These are phyloP conservation scores for Metschnikowia drakensbergensis DNA, from an alignment of 805 yeast genomes.

Conservation along the genomic window DNA sequence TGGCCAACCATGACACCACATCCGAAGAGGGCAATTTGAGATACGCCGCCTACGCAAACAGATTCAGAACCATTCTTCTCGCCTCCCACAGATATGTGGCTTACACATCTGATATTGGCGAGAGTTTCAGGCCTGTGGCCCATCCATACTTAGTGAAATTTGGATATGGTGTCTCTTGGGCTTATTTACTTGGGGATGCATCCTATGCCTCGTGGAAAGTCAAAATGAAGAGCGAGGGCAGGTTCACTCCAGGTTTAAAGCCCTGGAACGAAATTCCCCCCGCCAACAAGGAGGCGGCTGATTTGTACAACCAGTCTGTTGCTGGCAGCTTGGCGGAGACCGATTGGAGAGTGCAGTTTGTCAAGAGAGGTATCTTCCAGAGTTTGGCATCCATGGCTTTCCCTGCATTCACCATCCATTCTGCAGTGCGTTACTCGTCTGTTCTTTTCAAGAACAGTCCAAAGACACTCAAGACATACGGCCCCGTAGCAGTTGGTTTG, in stretches of 20 bases:
- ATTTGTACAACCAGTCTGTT: slow-evolving; percentile 23
- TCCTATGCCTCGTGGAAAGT: slow-evolving; percentile 70
- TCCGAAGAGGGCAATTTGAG: slow-evolving; percentile 40
- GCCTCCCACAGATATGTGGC: slow-evolving; percentile 83
- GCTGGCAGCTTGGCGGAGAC: slow-evolving; percentile 36
- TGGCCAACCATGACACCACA: slow-evolving; percentile 12
- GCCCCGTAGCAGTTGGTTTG: slow-evolving; percentile 77
- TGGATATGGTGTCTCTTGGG: slow-evolving; percentile 76
- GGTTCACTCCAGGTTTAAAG: slow-evolving; percentile 52
- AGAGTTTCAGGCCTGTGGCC: slow-evolving; percentile 79
- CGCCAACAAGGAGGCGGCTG: slow-evolving; percentile 35
- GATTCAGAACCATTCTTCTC: slow-evolving; percentile 62
- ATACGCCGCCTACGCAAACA: slow-evolving; percentile 79
- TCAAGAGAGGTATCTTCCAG: slow-evolving; percentile 77
- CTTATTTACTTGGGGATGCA: slow-evolving; percentile 72
- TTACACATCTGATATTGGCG: slow-evolving; percentile 83
- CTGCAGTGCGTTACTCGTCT: slow-evolving; percentile 68
- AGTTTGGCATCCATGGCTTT: slow-evolving; percentile 81
- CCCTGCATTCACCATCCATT: slow-evolving; percentile 82
- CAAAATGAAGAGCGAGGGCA: slow-evolving; percentile 61
- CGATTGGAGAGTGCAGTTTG: slow-evolving; percentile 63
- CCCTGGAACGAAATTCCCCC: slow-evolving; percentile 60
- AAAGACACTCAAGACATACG: slow-evolving; percentile 52
- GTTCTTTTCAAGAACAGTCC: slow-evolving; percentile 53
- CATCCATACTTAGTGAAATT: slow-evolving; percentile 59